phyloP scores from a whole-genome alignment of 75 land plant species.

The Isoetes taiwanensis region DNA sequence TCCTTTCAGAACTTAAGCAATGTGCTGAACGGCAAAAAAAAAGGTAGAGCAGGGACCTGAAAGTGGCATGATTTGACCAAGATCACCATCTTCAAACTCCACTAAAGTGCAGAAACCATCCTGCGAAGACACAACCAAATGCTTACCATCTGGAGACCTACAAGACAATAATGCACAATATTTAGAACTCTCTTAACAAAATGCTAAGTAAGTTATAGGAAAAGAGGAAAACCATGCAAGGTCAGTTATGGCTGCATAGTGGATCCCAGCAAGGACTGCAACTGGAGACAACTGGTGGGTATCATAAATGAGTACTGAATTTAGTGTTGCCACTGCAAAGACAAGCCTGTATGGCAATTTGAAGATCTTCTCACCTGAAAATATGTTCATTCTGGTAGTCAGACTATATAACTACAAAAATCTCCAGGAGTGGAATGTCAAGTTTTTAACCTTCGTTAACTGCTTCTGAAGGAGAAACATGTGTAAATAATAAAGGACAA shows the following conservation, averaged over 20 bases:
- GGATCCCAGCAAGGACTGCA: conserved; percentile 79
- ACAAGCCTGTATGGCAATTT: conserved; percentile 80
- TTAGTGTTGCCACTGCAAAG: conserved; percentile 88
- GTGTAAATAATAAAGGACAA: conserved; percentile 61
- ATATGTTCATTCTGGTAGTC: neutral
- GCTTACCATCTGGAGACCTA: conserved; percentile 76
- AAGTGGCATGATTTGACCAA: conserved; percentile 38
- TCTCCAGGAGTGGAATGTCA: neutral
- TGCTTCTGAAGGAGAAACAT: conserved; percentile 15
- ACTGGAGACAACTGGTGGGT: conserved; percentile 62
- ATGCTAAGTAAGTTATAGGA: neutral
- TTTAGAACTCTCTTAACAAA: neutral
- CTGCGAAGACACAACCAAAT: conserved; percentile 78
- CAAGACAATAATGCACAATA: neutral
- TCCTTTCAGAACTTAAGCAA: no score
- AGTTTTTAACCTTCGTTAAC: neutral
- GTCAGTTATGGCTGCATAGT: conserved; percentile 93
- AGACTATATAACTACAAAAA: neutral
- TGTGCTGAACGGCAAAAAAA: neutral
- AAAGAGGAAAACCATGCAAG: conserved; percentile 57
- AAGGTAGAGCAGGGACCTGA: conserved; percentile 32
- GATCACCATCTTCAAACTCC: conserved; percentile 70
- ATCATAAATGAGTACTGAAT: conserved; percentile 81
- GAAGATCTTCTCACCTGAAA: conserved; percentile 37
- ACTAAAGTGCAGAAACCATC: conserved; percentile 85